Percentiles rank a stretch among this genome's conserved stretches.
phyloP scores from a whole-genome alignment of 441 rosid species.

The Gossypium aridum region DNA sequence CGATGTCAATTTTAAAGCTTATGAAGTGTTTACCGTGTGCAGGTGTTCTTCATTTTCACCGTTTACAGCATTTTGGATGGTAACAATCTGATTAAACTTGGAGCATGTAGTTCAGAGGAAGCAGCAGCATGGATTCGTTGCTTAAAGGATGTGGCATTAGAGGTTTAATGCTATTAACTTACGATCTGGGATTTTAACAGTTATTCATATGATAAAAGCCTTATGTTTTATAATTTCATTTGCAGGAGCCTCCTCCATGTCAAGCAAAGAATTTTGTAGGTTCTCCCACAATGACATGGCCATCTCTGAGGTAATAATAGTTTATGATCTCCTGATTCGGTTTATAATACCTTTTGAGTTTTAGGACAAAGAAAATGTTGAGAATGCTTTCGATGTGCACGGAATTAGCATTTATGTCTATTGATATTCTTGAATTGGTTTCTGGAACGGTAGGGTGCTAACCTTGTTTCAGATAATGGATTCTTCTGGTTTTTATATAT shows the following conservation, averaged over 20 bases:
- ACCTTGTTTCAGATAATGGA: background rate
- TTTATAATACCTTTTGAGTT: background rate
- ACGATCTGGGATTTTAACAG: background rate
- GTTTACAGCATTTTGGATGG: conserved; percentile 65
- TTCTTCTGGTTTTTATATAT: background rate
- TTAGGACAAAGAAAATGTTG: background rate
- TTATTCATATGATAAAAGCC: conserved; percentile 5
- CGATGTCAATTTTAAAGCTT: background rate
- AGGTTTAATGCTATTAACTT: conserved; percentile 38
- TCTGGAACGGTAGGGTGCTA: background rate
- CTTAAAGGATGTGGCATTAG: conserved; percentile 60
- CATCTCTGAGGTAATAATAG: conserved; percentile 41
- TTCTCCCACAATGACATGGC: conserved; percentile 52
- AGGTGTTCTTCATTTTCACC: conserved; percentile 85
- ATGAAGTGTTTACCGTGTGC: conserved; percentile 23
- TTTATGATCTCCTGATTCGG: background rate
- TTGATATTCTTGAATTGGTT: background rate
- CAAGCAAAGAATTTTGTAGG: conserved; percentile 47
- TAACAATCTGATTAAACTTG: conserved; percentile 81
- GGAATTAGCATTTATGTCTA: background rate
- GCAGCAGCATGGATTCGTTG: conserved; percentile 85
- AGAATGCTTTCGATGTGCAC: background rate
- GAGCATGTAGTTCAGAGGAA: conserved; percentile 92
- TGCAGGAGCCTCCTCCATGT: conserved; percentile 18
- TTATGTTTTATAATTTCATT: conserved; percentile 15